Conservation (phyloP, 192 early-diverging fungal species). For the Thoreauomyces humboldtii region DNA sequence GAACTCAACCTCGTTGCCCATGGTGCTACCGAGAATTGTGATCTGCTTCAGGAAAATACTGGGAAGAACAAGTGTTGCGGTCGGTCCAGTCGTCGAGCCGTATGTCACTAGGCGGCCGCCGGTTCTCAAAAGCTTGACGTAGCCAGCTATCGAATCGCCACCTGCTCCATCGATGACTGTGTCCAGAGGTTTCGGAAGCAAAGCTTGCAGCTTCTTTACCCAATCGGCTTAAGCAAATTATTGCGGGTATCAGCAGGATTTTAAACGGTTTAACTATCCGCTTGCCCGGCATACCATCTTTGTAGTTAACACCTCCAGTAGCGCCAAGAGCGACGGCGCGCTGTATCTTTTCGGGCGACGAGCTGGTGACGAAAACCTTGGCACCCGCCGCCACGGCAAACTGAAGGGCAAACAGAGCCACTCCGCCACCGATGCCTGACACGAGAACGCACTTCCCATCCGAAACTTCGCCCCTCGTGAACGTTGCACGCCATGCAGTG, state of each 20-base stretch:
- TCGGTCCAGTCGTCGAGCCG: conserved; percentile 55
- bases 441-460: conserved; percentile 58
- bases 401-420: conserved; percentile 55
- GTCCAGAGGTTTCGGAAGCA: conserved; percentile 37
- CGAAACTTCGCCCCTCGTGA: conserved; percentile 57
- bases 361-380: conserved; percentile 70
- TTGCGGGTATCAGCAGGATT: too few species aligned
- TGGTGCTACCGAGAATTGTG: conserved; percentile 58
- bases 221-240: too few species aligned
- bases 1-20: conserved; percentile 66
- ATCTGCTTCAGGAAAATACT: conserved; percentile 60
- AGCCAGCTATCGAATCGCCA: conserved; percentile 43
- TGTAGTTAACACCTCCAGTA: conserved; percentile 69
- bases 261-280: too few species aligned
- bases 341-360: conserved; percentile 59
- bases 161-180: conserved; percentile 69
- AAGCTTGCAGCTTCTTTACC: conserved; percentile 41
- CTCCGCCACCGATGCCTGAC: conserved; percentile 71
- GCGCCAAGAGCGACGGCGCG: conserved; percentile 62
- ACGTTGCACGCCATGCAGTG: conserved; percentile 55
- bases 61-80: conserved; percentile 45
- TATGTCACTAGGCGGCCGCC: conserved; percentile 52
- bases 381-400: conserved; percentile 67
- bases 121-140: conserved; percentile 31
- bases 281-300: conserved; percentile 43